Conservation (phyloP, 129 eudicot species). For the Calendula officinalis region DNA sequence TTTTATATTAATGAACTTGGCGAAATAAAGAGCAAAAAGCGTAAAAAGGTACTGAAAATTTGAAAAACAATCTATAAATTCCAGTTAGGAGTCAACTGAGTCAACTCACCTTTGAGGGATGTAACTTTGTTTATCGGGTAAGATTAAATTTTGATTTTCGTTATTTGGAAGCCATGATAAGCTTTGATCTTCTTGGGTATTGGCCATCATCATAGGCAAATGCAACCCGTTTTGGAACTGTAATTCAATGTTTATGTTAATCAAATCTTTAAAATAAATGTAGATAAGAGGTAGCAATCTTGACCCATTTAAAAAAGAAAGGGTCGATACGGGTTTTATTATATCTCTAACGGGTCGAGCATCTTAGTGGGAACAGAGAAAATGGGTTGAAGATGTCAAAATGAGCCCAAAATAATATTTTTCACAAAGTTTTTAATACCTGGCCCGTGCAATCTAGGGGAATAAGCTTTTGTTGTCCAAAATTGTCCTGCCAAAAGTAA, state of each 20-base stretch:
- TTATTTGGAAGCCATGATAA: conserved; percentile 59
- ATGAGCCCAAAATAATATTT: neutral
- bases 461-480: conserved; percentile 46
- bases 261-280: conserved; percentile 4
- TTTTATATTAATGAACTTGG: neutral
- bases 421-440: conserved; percentile 32
- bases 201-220: conserved; percentile 55
- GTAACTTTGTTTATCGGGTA: conserved; percentile 46
- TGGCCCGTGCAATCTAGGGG: conserved; percentile 62
- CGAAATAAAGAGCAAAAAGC: neutral
- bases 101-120: conserved; percentile 53
- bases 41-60: neutral
- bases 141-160: conserved; percentile 54
- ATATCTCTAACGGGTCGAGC: neutral
- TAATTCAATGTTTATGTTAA: conserved; percentile 9
- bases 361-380: neutral
- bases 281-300: neutral
- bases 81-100: conserved; percentile 24
- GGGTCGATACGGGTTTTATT: neutral
- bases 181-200: conserved; percentile 48
- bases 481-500: conserved; percentile 49
- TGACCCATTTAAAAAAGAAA: neutral
- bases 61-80: neutral
- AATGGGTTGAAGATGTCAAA: neutral
- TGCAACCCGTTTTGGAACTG: conserved; percentile 71